Evolutionary conservation across 129 eudicot genomes (phyloP).

Genomic region (Chrysanthemum lavandulifolium): DNA sequence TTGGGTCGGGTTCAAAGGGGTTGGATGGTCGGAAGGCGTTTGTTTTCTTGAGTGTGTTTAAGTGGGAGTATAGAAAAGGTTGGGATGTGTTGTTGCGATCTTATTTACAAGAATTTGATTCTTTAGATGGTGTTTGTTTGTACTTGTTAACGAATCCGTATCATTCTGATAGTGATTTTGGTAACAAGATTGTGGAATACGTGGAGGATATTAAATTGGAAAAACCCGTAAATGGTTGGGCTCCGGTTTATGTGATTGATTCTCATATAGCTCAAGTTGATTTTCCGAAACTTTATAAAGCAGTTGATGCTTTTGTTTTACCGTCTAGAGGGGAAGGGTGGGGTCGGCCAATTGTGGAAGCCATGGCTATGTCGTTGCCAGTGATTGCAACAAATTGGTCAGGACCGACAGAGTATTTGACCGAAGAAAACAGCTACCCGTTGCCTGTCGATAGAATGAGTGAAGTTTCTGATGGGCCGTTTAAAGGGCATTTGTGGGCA

Average conservation of each 20-base stretch:
- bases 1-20: slow-evolving; percentile 38
- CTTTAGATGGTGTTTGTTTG: slow-evolving; percentile 48
- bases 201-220: slow-evolving; percentile 46
- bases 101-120: slow-evolving; percentile 60
- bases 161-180: slow-evolving; percentile 64
- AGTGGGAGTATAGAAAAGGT: slow-evolving; percentile 88
- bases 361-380: slow-evolving; percentile 84
- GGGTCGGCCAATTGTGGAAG: slow-evolving; percentile 93
- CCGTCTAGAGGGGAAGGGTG: slow-evolving; percentile 94
- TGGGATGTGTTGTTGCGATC: slow-evolving; percentile 85
- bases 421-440: slow-evolving; percentile 64
- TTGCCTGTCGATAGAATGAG: slow-evolving; percentile 64
- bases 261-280: slow-evolving; percentile 68
- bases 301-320: slow-evolving; percentile 64
- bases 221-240: slow-evolving; percentile 67
- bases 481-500: slow-evolving; percentile 84
- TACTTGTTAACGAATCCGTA: slow-evolving; percentile 71
- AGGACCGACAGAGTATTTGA: slow-evolving; percentile 82
- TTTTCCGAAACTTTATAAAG: slow-evolving; percentile 64
- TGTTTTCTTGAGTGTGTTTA: slow-evolving; percentile 85
- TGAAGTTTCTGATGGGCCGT: slow-evolving; percentile 77
- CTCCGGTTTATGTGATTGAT: slow-evolving; percentile 63
- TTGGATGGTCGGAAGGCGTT: slow-evolving; percentile 20
- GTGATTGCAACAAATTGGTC: slow-evolving; percentile 89
- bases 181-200: slow-evolving; percentile 65